Evolutionary conservation across 83 land plant species (phyloP), one percentile per base, ranked within the genome.

Genomic region (Thuja plicata): DNA sequence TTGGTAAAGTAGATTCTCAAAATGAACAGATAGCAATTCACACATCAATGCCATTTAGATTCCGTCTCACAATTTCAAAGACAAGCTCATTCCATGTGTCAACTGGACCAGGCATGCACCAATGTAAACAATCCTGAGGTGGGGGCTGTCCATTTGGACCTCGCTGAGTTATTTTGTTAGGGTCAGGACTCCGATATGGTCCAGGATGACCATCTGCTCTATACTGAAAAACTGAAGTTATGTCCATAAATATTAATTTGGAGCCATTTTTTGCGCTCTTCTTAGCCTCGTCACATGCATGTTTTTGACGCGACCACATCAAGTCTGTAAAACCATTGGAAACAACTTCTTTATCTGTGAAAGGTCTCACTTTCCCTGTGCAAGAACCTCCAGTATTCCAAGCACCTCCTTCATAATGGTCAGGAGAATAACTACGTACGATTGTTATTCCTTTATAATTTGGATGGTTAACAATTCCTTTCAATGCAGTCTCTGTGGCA

Each of bases 81-180:
- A 97, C 90, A 60, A 97, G 66, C 78, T 96, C 96, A 90, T 97
- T 98, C 99, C 97, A 97, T 10, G 97, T 94, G 88, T 98, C 99
- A 30, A 98, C 92, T 16, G 99, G 99, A 32, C 99, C 99, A 60
- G 99, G 99, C 98, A 98, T 95, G 92, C 99, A 98, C 99, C 99
- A 98, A 90, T 98, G 99, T 87, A 98, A 87, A 88, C 99, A 98
- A 87, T 98, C 99, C 87, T 98, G 99, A 3, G 99, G 97, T 30
- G 98, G 96, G 3, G 97, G 97, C 85, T 83, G 86, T 34, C 99
- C 97, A 83, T 95, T 90, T 19, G 90, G 94, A 9, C 96, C 99
- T 37, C 95, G 88, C 55, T 92, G 82, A 66, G 96, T 95, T 40
- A 70, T 71, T 90, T 97, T 98, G 88, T 95, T 91, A 30, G 99